Conservation (phyloP, 345 rosid genomes). For the Eucalyptus erythrocorys region DNA sequence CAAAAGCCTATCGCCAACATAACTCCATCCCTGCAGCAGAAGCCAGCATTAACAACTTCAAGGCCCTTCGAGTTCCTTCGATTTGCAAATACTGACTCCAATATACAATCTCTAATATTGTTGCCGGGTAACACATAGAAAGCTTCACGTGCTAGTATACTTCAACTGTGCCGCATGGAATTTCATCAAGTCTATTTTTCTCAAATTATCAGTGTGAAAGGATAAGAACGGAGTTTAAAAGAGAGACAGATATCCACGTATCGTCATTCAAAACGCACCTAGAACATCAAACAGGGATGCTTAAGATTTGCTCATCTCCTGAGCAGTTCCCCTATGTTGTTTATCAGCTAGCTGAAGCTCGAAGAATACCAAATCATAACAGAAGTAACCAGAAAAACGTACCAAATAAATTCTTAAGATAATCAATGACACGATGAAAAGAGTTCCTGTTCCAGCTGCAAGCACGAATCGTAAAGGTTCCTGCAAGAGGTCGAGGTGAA, state of each 20-base stretch:
- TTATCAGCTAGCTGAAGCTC: neutral
- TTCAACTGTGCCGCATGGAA: neutral
- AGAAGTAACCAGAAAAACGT: neutral
- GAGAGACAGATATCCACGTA: neutral
- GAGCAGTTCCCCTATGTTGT: neutral
- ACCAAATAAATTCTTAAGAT: conserved; percentile 88
- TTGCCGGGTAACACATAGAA: neutral
- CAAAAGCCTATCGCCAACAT: conserved; percentile 88
- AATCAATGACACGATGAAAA: conserved; percentile 69
- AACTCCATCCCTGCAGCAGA: conserved; percentile 81
- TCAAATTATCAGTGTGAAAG: neutral
- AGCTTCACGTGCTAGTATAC: neutral
- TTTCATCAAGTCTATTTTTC: neutral
- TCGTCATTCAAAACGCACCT: neutral
- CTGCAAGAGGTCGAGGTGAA: conserved; percentile 18
- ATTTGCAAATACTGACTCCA: neutral
- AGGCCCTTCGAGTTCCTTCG: neutral
- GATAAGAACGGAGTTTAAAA: neutral
- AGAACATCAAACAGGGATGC: neutral
- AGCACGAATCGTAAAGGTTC: conserved; percentile 77
- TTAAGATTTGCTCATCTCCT: neutral
- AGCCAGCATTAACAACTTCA: neutral
- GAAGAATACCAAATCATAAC: neutral
- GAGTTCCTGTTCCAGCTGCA: conserved; percentile 93
- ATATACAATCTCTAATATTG: neutral